Base-by-base conservation (phyloP, 108 stramenopile genomes). In the Ochromonas danica region DNA sequence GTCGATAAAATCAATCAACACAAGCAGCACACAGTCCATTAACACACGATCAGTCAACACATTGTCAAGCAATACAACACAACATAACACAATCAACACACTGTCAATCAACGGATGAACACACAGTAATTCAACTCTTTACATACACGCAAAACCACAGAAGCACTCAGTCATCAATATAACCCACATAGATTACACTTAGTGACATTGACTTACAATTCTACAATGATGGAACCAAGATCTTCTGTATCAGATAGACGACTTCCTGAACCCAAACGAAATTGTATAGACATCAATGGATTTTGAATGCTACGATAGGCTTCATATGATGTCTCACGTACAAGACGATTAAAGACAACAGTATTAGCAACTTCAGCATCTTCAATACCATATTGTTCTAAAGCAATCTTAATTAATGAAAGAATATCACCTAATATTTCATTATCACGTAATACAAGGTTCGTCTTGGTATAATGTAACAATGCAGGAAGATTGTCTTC, bases 341-440 rank as follows among this genome's bases (percentile, higher is more conserved):
- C 17, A 36, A 14, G 10, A 67, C 63, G 63, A 36, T 67, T 67
- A 36, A 35, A 31, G 17, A 67, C 3, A 10, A 75, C 31, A 33
- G 72, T 75, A 25, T 75, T 75, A 36, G 72, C 40, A 60, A 75
- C 31, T 10, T 75, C 72, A 33, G 72, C 72, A 36, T 75, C 72
- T 33, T 75, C 31, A 17, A 75, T 75, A 10, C 25, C 41, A 25
- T 42, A 75, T 41, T 27, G 6, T 33, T 75, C 27, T 41, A 6
- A 3, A 57, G 40, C 51, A 27, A 75, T 27, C 36, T 27, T 41
- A 75, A 75, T 60, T 10, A 75, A 75, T 6, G 36, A 38, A 28
- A 10, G 14, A 27, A 75, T 57, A 75, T 45, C 43, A 41, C 72
- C 72, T 10, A 75, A 3, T 6, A 75, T 6, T 27, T 27, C 38